Conservation (phyloP, 208 protist genomes). For the Trypanosoma caninum region DNA sequence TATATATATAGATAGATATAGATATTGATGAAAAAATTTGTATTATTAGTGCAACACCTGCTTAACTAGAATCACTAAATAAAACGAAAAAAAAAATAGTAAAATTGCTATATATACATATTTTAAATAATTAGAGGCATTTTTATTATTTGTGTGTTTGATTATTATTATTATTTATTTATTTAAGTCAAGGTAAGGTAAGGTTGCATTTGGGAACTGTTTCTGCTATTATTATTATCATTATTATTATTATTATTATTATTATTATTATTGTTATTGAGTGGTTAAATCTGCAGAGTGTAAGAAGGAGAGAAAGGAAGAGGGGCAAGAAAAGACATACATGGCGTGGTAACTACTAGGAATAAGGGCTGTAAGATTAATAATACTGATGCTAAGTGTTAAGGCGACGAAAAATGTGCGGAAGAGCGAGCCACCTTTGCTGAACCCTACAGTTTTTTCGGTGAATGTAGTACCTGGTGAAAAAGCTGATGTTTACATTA, state of each 20-base stretch:
- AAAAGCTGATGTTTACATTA: slow-evolving; percentile 1
- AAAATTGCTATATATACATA: not conserved
- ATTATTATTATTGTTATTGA: no score
- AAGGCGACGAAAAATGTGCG: not conserved
- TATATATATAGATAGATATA: slow-evolving; percentile 2
- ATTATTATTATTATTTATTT: slow-evolving; percentile 4
- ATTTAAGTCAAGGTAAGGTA: no score
- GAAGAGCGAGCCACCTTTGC: not conserved
- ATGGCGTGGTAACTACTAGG: no score
- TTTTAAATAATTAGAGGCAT: not conserved
- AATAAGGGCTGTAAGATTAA: no score
- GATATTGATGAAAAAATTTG: not conserved
- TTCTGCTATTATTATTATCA: no score
- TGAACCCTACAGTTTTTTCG: not conserved
- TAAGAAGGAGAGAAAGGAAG: no score
- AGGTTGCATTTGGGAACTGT: no score
- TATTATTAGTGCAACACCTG: not conserved
- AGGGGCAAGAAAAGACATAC: no score
- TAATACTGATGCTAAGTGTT: not conserved
- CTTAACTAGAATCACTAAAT: not conserved
- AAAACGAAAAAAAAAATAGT: not conserved
- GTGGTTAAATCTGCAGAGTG: no score
- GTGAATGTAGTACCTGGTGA: slow-evolving; percentile 1
- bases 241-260: no score
- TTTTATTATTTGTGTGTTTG: not conserved